Percentiles rank a stretch among this genome's conserved stretches.
Evolutionary conservation across 2,329 filamentous ascomycete genomes (phyloP).

Genomic region (Apiospora aurea): DNA sequence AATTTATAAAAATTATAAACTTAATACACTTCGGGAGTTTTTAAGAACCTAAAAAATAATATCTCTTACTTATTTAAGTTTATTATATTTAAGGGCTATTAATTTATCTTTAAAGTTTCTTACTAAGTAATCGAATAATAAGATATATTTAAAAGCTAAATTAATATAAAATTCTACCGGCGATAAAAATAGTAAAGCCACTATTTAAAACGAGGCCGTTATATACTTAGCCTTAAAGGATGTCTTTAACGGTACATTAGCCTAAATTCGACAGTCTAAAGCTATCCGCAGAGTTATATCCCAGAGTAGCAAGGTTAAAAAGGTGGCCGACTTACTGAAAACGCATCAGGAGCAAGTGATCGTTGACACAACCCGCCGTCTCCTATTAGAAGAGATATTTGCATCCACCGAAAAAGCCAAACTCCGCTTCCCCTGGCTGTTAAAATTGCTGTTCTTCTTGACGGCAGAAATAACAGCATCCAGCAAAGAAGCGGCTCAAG

Average conservation of each 20-base stretch:
- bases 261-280: neutral
- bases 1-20: no score
- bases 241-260: neutral
- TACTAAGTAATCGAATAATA: no score
- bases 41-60: no score
- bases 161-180: neutral
- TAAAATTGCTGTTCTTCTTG: no score
- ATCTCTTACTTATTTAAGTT: no score
- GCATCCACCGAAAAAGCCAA: neutral
- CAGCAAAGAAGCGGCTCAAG: neutral
- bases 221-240: neutral
- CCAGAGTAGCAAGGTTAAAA: neutral
- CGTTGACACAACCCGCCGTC: neutral
- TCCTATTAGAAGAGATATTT: neutral
- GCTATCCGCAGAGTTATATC: neutral
- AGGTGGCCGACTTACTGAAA: neutral
- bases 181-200: neutral
- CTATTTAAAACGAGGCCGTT: neutral
- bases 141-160: neutral
- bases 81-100: no score
- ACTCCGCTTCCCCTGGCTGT: neutral
- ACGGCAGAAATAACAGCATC: neutral
- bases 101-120: no score
- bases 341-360: neutral
- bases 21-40: no score